These are phyloP conservation scores for Metarhizium guizhouense DNA, from an alignment of 2,329 filamentous ascomycete species.

Conservation along the genomic window DNA sequence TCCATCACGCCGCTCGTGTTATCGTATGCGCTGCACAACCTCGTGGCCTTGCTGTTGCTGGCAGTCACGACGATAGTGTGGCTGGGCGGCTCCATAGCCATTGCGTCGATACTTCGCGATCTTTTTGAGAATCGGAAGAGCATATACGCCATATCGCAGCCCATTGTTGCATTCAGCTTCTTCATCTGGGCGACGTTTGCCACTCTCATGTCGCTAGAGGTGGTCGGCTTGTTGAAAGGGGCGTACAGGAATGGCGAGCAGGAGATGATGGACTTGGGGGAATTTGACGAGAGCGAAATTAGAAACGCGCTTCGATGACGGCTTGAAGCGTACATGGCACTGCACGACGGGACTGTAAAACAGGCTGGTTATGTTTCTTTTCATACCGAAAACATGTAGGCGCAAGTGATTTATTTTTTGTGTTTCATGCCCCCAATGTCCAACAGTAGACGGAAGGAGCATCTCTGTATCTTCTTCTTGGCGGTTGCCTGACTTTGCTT, in stretches of 20 bases:
- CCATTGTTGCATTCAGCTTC: slow-evolving; percentile 4
- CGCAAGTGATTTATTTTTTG: too few relatives aligned
- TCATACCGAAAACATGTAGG: too few relatives aligned
- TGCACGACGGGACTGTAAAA: slow-evolving; percentile 20
- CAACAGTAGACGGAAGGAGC: too few relatives aligned
- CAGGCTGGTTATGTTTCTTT: slow-evolving; percentile 36
- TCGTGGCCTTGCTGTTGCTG: not conserved
- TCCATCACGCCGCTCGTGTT: slow-evolving; percentile 1
- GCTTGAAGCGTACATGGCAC: too few relatives aligned
- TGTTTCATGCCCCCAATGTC: too few relatives aligned
- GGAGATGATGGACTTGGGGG: not conserved
- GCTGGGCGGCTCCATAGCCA: slow-evolving; percentile 3
- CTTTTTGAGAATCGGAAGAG: not conserved
- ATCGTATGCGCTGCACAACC: slow-evolving; percentile 4
- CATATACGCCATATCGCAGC: not conserved
- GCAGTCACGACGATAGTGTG: slow-evolving; percentile 1
- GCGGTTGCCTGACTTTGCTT: too few relatives aligned
- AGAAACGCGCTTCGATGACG: not conserved
- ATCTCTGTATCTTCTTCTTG: too few relatives aligned
- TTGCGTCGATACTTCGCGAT: not conserved
- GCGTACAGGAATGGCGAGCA: slow-evolving; percentile 1
- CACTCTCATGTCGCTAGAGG: slow-evolving; percentile 1
- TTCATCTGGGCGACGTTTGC: slow-evolving; percentile 4
- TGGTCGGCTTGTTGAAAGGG: slow-evolving; percentile 2
- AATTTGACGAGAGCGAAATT: not conserved